Evolutionary conservation across 108 stramenopile species (phyloP).

Genomic region (Skeletonema costatum): DNA sequence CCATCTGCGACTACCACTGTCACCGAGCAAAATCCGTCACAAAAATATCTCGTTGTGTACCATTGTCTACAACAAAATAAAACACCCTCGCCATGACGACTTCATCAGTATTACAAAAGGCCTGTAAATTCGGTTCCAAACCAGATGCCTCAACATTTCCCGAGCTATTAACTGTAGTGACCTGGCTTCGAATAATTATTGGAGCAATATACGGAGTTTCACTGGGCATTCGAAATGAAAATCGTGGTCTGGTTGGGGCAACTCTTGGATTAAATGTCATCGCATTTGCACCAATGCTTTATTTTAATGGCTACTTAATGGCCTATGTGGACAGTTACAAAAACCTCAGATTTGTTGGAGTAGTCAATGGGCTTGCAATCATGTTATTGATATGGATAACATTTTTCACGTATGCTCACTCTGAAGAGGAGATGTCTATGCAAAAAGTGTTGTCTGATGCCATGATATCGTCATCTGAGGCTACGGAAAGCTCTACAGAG

Average conservation of each 20-base stretch:
- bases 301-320: constrained; percentile 53
- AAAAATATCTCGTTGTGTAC: too few species aligned
- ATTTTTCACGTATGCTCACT: constrained; percentile 53
- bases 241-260: constrained; percentile 34
- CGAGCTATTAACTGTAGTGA: constrained; percentile 58
- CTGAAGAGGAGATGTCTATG: constrained; percentile 45
- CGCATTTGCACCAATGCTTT: constrained; percentile 68
- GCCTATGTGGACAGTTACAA: constrained; percentile 58
- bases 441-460: constrained; percentile 25
- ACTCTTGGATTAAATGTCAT: constrained; percentile 70
- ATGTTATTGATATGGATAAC: constrained; percentile 70
- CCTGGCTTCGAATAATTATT: constrained; percentile 60
- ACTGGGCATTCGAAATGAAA: constrained; percentile 43
- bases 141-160: constrained; percentile 71
- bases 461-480: not conserved
- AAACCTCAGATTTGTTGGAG: constrained; percentile 60
- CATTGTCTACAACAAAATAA: too few species aligned
- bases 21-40: too few species aligned
- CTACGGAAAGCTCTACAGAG: not conserved
- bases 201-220: constrained; percentile 56
- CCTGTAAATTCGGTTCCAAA: constrained; percentile 33
- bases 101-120: not conserved
- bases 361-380: constrained; percentile 61
- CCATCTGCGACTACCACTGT: too few species aligned
- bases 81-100: constrained; percentile 5